phyloP scores from a whole-genome alignment of 345 rosid genomes.

The Melaleuca alternifolia region DNA sequence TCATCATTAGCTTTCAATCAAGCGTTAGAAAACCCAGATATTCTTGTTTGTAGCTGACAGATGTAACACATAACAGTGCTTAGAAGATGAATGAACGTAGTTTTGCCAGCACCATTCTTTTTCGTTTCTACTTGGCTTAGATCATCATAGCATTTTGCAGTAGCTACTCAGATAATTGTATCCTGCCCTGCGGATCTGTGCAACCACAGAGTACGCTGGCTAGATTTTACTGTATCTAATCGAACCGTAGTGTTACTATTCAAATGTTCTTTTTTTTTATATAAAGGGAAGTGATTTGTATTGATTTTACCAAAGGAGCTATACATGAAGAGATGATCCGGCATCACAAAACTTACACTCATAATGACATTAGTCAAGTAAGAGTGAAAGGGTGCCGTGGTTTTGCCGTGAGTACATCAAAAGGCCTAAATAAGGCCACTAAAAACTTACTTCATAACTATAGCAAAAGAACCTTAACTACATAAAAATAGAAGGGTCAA shows the following conservation, averaged over 20 bases:
- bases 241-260: background rate
- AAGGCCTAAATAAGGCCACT: too few relatives aligned
- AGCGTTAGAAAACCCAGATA: background rate
- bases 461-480: too few relatives aligned
- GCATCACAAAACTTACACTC: too few relatives aligned
- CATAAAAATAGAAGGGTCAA: too few relatives aligned
- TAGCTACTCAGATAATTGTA: background rate
- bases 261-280: too few relatives aligned
- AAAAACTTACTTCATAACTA: too few relatives aligned
- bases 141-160: background rate
- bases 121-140: background rate
- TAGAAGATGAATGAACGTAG: background rate
- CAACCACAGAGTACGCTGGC: background rate
- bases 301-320: too few relatives aligned
- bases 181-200: background rate
- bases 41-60: background rate
- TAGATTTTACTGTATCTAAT: background rate
- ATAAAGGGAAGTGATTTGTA: too few relatives aligned
- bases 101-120: background rate
- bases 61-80: background rate
- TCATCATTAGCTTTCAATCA: background rate
- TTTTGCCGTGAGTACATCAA: too few relatives aligned
- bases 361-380: too few relatives aligned
- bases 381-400: too few relatives aligned
- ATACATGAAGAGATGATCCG: too few relatives aligned